These are phyloP conservation scores for Cytospora schulzeri DNA, from an alignment of 2,329 filamentous ascomycete species.

Conservation along the genomic window DNA sequence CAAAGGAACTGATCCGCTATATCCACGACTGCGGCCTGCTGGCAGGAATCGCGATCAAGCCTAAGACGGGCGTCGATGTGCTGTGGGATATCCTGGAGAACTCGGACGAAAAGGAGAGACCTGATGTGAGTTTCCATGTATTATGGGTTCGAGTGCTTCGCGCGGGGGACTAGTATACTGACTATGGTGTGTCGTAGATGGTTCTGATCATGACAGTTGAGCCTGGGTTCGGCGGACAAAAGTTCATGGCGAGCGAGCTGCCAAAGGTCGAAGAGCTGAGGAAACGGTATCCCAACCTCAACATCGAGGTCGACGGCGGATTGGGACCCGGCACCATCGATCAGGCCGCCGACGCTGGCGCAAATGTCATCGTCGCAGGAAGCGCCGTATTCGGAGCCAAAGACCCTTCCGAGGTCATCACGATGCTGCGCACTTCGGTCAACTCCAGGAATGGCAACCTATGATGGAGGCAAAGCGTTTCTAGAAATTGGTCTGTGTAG, in stretches of 20 bases:
- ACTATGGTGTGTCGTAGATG: conserved; percentile 64
- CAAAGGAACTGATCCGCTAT: conserved; percentile 82
- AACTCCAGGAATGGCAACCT: conserved; percentile 56
- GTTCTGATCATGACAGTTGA: conserved; percentile 98
- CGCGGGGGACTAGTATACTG: conserved; percentile 17
- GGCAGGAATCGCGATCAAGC: conserved; percentile 95
- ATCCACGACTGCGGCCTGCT: conserved; percentile 88
- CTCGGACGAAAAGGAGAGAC: conserved; percentile 70
- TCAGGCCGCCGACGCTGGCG: conserved; percentile 90
- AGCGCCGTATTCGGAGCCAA: conserved; percentile 93
- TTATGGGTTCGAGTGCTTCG: not conserved
- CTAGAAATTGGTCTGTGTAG: not conserved
- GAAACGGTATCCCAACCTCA: conserved; percentile 82
- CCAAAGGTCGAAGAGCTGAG: conserved; percentile 89
- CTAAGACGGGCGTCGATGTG: conserved; percentile 85
- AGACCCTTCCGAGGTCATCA: conserved; percentile 84
- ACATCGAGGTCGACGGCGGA: conserved; percentile 95
- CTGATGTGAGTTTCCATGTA: conserved; percentile 71
- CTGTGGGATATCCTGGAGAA: conserved; percentile 87
- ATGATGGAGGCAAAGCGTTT: conserved; percentile 29
- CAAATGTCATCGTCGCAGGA: conserved; percentile 96
- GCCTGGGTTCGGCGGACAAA: conserved; percentile 95
- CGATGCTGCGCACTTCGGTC: conserved; percentile 77
- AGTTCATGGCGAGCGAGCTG: conserved; percentile 95
- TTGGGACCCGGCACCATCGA: conserved; percentile 87